These are phyloP conservation scores for Phytophthora constricta DNA, from an alignment of 352 stramenopile species.

Conservation along the genomic window DNA sequence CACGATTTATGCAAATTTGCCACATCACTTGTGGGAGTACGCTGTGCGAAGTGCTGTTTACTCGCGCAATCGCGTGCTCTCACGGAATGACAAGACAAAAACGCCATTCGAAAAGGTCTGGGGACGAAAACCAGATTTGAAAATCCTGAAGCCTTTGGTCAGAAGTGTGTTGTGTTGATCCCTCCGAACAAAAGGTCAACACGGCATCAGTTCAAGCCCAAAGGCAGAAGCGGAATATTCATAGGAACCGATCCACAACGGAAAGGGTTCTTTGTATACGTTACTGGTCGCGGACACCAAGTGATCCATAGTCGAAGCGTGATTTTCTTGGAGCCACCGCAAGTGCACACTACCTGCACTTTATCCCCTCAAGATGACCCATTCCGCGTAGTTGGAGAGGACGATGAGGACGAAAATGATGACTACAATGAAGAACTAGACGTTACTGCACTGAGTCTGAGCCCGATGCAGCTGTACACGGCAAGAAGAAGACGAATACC, in stretches of 20 bases:
- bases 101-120: not conserved
- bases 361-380: not conserved
- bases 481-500: not conserved
- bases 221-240: constrained; percentile 7
- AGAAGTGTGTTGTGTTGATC: constrained; percentile 13
- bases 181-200: constrained; percentile 8
- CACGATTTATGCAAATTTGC: not conserved
- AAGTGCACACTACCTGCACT: too few relatives aligned
- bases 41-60: not conserved
- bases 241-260: constrained; percentile 16
- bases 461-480: too few relatives aligned
- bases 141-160: not conserved
- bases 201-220: not conserved
- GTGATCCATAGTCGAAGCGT: constrained; percentile 19
- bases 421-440: not conserved
- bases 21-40: constrained; percentile 8
- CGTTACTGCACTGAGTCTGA: not conserved
- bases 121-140: not conserved
- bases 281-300: not conserved
- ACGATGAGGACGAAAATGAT: not conserved
- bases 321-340: constrained; percentile 13
- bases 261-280: constrained; percentile 22
- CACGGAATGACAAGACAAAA: not conserved
- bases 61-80: not conserved
- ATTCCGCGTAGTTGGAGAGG: not conserved